These are phyloP conservation scores for Euphorbia schlechtendalii DNA, from an alignment of 441 rosid genomes.

Conservation along the genomic window DNA sequence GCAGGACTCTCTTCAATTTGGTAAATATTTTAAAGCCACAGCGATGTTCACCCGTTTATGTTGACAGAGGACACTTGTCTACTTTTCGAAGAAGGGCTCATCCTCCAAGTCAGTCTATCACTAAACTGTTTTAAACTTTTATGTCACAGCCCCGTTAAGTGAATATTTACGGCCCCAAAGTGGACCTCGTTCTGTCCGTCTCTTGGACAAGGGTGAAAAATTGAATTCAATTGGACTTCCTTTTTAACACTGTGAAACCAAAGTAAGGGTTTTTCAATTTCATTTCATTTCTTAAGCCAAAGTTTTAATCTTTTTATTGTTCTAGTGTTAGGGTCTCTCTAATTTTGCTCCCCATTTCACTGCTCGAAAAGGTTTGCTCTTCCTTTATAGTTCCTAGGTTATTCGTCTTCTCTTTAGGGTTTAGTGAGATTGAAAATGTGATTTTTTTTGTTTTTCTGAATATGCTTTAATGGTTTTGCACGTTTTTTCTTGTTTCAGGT, in stretches of 20 bases:
- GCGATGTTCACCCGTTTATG: background rate
- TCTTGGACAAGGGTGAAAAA: background rate
- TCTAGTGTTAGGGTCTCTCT: no score
- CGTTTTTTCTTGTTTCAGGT: background rate
- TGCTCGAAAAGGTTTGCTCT: no score
- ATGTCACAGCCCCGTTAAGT: background rate
- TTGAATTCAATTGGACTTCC: background rate
- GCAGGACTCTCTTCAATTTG: background rate
- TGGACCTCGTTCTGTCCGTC: slow-evolving; percentile 6
- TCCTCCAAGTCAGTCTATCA: background rate
- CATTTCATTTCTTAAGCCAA: no score
- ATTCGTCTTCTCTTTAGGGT: background rate
- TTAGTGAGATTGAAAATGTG: background rate
- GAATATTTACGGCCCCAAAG: background rate
- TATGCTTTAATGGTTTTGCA: background rate
- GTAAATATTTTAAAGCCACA: background rate
- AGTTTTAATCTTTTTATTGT: no score
- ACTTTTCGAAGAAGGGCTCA: background rate
- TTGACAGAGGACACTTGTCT: background rate
- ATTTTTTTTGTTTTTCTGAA: background rate
- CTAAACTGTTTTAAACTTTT: background rate
- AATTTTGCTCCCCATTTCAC: no score
- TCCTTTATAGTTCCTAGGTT: no score
- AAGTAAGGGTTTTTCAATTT: no score
- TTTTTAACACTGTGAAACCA: no score